Evolutionary conservation across 768 basidiomycete genomes (phyloP).

Genomic region (Suillus lakei): DNA sequence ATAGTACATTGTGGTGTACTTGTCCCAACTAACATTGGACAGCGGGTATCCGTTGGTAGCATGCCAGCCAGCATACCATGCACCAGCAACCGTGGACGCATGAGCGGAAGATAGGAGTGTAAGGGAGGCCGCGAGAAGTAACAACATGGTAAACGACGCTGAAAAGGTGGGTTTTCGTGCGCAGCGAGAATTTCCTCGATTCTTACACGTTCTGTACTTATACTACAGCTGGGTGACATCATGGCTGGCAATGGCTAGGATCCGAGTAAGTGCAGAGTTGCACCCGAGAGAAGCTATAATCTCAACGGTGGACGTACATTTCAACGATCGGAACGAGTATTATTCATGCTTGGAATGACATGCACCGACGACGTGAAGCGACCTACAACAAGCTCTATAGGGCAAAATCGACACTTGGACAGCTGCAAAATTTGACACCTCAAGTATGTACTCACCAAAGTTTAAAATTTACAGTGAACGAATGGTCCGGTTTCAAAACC

Average conservation of each 20-base stretch:
- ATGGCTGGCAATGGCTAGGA: background rate
- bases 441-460: background rate
- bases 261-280: background rate
- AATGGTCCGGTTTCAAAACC: background rate
- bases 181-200: background rate
- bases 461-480: background rate
- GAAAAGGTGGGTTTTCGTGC: background rate
- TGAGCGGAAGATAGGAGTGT: background rate
- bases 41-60: slow-evolving; percentile 43
- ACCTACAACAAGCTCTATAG: background rate
- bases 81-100: background rate
- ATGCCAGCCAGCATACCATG: slow-evolving; percentile 11
- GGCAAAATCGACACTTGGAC: background rate
- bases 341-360: background rate
- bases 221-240: background rate
- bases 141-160: background rate
- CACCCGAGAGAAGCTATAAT: background rate
- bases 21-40: slow-evolving; percentile 50
- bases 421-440: background rate
- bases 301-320: background rate
- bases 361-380: background rate
- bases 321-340: background rate
- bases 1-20: slow-evolving; percentile 60
- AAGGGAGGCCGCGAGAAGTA: background rate
- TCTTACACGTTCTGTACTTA: background rate